Evolutionary conservation across 2,329 filamentous ascomycete genomes (phyloP), one percentile per base, ranked within the genome.

Genomic region (Cryphonectria nitschkei): DNA sequence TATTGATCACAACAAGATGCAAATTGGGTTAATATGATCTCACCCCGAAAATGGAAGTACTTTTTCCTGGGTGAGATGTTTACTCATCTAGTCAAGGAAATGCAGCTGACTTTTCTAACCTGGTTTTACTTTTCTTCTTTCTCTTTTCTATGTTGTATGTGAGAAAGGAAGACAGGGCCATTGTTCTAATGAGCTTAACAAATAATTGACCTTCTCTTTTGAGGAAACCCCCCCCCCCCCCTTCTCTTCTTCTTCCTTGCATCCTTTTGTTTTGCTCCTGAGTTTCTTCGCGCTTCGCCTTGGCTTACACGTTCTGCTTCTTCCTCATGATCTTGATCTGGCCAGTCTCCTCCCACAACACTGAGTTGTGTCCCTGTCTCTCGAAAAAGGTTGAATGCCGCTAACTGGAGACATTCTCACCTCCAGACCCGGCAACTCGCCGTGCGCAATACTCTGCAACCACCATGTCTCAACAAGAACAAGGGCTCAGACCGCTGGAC

Each of bases 161-260:
- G n/a, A 64, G 61, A 64, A 46, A 43, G 61, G 29, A 43, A 58
- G 13, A 73, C 71, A 73, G 46, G 63, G 63, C 52, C 66, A 73
- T 73, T 73, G 71, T 73, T 32, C 41, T 41, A 13, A 29, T 19
- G 13, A 32, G 11, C n/a, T 34, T 41, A 39, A 41, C 68, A 67
- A 60, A 68, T 68, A 37, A 70, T n/a, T n/a, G 46, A 50, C 46
- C 32, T 65, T 62, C 32, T 65, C 52, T 54, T n/a, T 67, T 56
- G 58, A 65, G 14, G 39, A 50, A n/a, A n/a, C n/a, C n/a, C n/a
- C 26, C 29, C 54, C 56, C 65, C 64, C 46, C 16, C 16, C 60
- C 54, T 60, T 63, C 46, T 22, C 14, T 41, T 37, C 8, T 13
- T 56, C 50, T 46, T 65, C 61, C 65, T 46, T n/a, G 29, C 61